These are phyloP conservation scores for Mollisia scopiformis DNA, from an alignment of 2,329 filamentous ascomycete genomes.

Conservation along the genomic window DNA sequence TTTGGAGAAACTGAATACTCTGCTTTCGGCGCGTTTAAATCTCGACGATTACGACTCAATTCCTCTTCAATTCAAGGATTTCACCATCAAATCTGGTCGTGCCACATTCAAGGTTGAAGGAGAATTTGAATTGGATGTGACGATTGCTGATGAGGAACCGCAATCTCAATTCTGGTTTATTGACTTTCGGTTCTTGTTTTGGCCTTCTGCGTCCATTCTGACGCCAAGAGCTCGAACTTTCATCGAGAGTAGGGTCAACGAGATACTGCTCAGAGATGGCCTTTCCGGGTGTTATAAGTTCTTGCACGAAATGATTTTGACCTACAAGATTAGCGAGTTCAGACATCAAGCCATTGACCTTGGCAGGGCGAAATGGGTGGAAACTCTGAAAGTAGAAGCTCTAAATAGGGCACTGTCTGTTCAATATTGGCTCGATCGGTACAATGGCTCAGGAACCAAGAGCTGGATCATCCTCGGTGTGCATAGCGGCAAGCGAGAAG, in stretches of 20 bases:
- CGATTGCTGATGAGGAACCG: constrained; percentile 83
- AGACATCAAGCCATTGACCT: constrained; percentile 76
- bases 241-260: constrained; percentile 75
- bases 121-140: constrained; percentile 93
- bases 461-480: constrained; percentile 92
- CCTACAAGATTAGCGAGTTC: constrained; percentile 85
- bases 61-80: constrained; percentile 77
- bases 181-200: constrained; percentile 84
- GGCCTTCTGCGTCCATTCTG: constrained; percentile 64
- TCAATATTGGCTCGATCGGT: constrained; percentile 83
- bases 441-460: constrained; percentile 60
- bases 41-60: constrained; percentile 78
- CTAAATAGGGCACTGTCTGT: constrained; percentile 82
- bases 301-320: constrained; percentile 85
- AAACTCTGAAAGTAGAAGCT: constrained; percentile 75
- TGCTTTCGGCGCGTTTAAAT: constrained; percentile 81
- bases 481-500: constrained; percentile 60
- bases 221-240: constrained; percentile 65
- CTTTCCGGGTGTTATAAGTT: constrained; percentile 82
- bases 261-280: constrained; percentile 69
- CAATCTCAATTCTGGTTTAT: constrained; percentile 91
- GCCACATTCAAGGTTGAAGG: constrained; percentile 82
- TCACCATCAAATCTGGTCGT: constrained; percentile 80
- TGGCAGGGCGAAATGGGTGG: constrained; percentile 73
- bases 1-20: constrained; percentile 80